Conservation (phyloP, 805 yeast species). For the Schwanniomyces sp. region DNA sequence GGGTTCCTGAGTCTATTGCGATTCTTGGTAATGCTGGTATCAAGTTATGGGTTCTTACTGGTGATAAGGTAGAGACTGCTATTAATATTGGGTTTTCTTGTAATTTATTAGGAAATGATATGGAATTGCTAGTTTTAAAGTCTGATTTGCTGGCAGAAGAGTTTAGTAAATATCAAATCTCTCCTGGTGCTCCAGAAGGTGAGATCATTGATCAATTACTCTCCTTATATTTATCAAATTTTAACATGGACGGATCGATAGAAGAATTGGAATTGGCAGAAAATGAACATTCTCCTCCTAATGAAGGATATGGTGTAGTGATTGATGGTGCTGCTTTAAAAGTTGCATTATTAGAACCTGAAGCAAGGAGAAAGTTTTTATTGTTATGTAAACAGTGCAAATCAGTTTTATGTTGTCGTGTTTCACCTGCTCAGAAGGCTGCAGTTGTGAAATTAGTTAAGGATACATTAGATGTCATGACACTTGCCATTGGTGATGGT, state of each 20-base stretch:
- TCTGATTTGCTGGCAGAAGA: conserved; percentile 29
- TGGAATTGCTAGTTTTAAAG: conserved; percentile 68
- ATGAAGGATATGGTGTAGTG: conserved; percentile 64
- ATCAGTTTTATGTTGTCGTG: conserved; percentile 84
- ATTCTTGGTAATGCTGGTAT: conserved; percentile 73
- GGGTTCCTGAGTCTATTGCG: conserved; percentile 81
- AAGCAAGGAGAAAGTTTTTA: conserved; percentile 57
- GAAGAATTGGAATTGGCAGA: conserved; percentile 55
- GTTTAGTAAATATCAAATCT: conserved; percentile 15
- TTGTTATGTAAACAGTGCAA: conserved; percentile 76
- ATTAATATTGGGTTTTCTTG: conserved; percentile 86
- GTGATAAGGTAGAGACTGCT: conserved; percentile 89
- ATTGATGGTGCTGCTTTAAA: conserved; percentile 79
- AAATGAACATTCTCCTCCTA: conserved; percentile 65
- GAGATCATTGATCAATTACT: conserved; percentile 48
- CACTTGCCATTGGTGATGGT: conserved; percentile 86
- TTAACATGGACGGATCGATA: conserved; percentile 54
- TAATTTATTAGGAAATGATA: conserved; percentile 70
- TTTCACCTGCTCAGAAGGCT: conserved; percentile 85
- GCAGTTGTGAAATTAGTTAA: conserved; percentile 81
- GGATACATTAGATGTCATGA: conserved; percentile 73
- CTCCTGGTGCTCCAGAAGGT: conserved; percentile 18
- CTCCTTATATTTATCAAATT: conserved; percentile 50
- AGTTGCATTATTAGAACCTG: conserved; percentile 40
- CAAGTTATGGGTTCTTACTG: conserved; percentile 83